Conservation (phyloP, 148 eudicot genomes). For the Gaultheria prostrata region DNA sequence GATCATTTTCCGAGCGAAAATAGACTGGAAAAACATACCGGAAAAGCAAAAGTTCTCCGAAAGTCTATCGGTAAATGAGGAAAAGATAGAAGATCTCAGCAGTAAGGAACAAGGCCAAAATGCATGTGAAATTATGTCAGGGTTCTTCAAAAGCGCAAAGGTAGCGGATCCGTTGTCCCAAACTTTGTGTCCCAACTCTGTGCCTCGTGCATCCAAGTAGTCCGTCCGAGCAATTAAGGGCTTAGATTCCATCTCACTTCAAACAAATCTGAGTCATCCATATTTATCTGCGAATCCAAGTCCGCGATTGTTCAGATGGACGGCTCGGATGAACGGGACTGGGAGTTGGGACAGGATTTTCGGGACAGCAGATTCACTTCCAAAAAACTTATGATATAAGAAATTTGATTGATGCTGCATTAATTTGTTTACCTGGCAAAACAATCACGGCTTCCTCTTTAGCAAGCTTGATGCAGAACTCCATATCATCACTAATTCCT, state of each 20-base stretch:
- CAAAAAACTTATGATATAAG: not conserved
- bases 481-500: slow-evolving; percentile 51
- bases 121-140: not conserved
- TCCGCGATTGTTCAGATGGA: too few relatives aligned
- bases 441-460: slow-evolving; percentile 49
- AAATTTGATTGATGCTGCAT: not conserved
- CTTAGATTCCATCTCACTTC: too few relatives aligned
- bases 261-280: too few relatives aligned
- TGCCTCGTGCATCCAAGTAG: too few relatives aligned
- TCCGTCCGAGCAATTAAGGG: too few relatives aligned
- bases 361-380: too few relatives aligned
- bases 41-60: not conserved
- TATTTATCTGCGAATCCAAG: too few relatives aligned
- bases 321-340: too few relatives aligned
- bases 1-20: not conserved
- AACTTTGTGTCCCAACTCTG: too few relatives aligned
- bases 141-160: not conserved
- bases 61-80: not conserved
- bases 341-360: too few relatives aligned
- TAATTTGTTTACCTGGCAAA: slow-evolving; percentile 37
- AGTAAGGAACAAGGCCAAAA: not conserved
- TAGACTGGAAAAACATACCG: not conserved
- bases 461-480: slow-evolving; percentile 61
- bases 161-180: too few relatives aligned
- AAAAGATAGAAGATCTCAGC: not conserved